Percentiles rank a stretch among this genome's conserved stretches.
phyloP scores from a whole-genome alignment of 371 early-diverging fungal species.

The Mortierella sp. region DNA sequence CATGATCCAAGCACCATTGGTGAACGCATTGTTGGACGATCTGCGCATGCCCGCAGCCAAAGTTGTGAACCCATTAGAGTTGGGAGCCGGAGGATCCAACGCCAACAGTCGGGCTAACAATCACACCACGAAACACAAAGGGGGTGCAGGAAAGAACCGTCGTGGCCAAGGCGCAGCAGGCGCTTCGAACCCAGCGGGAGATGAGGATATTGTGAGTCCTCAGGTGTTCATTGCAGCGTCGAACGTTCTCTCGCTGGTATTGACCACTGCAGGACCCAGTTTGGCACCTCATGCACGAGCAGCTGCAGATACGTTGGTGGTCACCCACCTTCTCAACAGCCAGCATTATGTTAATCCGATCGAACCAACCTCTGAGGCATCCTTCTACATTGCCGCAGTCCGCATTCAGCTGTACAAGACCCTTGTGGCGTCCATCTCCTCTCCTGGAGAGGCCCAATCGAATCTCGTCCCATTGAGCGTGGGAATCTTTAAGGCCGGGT shows the following conservation, averaged over 20 bases:
- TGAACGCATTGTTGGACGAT: conserved; percentile 41
- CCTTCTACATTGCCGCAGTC: conserved; percentile 35
- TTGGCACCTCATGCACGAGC: conserved; percentile 42
- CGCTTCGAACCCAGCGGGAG: conserved; percentile 9
- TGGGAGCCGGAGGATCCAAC: conserved; percentile 33
- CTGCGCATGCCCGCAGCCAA: conserved; percentile 45
- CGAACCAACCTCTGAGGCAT: conserved; percentile 31
- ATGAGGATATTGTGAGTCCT: conserved; percentile 41
- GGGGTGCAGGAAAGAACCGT: conserved; percentile 50
- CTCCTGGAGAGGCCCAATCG: conserved; percentile 49
- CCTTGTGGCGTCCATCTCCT: conserved; percentile 35
- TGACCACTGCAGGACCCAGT: conserved; percentile 48
- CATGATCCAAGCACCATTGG: conserved; percentile 42
- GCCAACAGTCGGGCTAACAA: conserved; percentile 41
- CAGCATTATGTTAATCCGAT: conserved; percentile 50
- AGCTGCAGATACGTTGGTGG: conserved; percentile 42
- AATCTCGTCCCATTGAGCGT: conserved; percentile 45
- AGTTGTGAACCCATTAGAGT: conserved; percentile 41
- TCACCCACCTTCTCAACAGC: conserved; percentile 47
- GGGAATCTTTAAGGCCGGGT: conserved; percentile 47
- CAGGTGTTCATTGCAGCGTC: conserved; percentile 40
- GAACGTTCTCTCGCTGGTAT: conserved; percentile 30
- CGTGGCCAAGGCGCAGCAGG: conserved; percentile 21
- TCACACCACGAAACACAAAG: conserved; percentile 40
- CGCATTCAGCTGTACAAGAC: conserved; percentile 41